These are phyloP conservation scores for Tylopilus intermedius DNA, from an alignment of 768 basidiomycete species.

Conservation along the genomic window DNA sequence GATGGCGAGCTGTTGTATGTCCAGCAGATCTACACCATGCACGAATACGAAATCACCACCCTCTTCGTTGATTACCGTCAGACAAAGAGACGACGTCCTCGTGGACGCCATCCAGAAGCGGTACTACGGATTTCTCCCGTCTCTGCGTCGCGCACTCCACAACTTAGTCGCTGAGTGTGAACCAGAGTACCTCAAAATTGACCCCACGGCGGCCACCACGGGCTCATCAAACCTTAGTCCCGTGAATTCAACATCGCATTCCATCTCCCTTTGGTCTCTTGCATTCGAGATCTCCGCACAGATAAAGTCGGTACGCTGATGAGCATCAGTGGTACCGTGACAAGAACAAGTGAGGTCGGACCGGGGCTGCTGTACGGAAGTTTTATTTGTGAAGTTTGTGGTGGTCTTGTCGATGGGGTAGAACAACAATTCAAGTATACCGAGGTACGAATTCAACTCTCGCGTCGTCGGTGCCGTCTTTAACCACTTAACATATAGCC, in stretches of 20 bases:
- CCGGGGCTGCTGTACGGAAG: constrained; percentile 92
- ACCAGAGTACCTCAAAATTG: constrained; percentile 92
- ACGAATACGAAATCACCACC: constrained; percentile 89
- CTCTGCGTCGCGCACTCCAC: constrained; percentile 84
- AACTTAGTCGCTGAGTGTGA: constrained; percentile 86
- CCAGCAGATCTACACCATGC: constrained; percentile 88
- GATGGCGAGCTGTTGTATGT: constrained; percentile 77
- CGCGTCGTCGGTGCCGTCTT: constrained; percentile 1
- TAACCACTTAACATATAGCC: constrained; percentile 48
- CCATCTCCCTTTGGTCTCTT: constrained; percentile 89
- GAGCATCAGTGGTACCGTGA: constrained; percentile 83
- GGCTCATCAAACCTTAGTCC: constrained; percentile 81
- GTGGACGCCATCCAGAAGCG: constrained; percentile 91
- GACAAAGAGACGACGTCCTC: constrained; percentile 87
- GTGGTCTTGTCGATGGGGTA: constrained; percentile 78
- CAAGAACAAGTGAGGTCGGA: constrained; percentile 93
- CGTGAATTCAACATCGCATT: constrained; percentile 96
- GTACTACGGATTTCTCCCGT: constrained; percentile 96
- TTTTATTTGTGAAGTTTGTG: constrained; percentile 88
- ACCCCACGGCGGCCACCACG: constrained; percentile 81
- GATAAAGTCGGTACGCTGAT: constrained; percentile 92
- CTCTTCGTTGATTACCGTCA: constrained; percentile 96
- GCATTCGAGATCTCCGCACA: constrained; percentile 89
- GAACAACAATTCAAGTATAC: constrained; percentile 99
- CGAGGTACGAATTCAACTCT: constrained; percentile 50